phyloP scores from a whole-genome alignment of 73 alveolate genomes.

The Paramecium sonneborni region DNA sequence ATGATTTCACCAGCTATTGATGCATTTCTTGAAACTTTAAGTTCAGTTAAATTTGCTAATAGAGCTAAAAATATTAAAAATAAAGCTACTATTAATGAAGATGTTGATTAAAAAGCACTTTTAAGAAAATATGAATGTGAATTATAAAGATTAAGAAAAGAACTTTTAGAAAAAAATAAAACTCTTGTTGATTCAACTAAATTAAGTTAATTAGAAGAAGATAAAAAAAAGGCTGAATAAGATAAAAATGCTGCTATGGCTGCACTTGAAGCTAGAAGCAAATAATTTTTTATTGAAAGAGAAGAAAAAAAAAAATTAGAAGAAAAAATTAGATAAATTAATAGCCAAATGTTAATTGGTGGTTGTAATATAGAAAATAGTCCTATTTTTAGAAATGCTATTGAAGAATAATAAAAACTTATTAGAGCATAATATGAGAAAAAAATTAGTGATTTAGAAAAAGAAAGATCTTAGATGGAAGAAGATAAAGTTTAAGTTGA shows the following conservation, averaged over 20 bases:
- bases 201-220: conserved; percentile 81
- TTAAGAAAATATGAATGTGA: conserved; percentile 96
- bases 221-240: conserved; percentile 81
- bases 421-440: conserved; percentile 90
- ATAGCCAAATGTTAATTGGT: conserved; percentile 80
- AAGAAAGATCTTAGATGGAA: conserved; percentile 78
- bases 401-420: conserved; percentile 85
- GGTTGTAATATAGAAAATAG: conserved; percentile 86
- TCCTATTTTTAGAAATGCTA: conserved; percentile 88
- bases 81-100: conserved; percentile 95
- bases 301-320: conserved; percentile 87
- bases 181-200: conserved; percentile 72
- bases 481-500: conserved; percentile 96
- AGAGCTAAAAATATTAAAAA: conserved; percentile 98
- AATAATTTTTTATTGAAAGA: conserved; percentile 85
- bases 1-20: conserved; percentile 86
- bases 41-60: conserved; percentile 98
- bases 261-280: conserved; percentile 85
- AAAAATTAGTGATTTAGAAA: conserved; percentile 84
- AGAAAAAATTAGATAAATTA: conserved; percentile 80
- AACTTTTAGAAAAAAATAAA: conserved; percentile 78
- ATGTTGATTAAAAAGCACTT: conserved; percentile 92
- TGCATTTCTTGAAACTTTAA: conserved; percentile 84
- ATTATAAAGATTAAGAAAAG: conserved; percentile 84
- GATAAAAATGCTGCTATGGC: conserved; percentile 92